These are phyloP conservation scores for Niveomyces coronatus DNA, from an alignment of 2,329 filamentous ascomycete species.

Conservation along the genomic window DNA sequence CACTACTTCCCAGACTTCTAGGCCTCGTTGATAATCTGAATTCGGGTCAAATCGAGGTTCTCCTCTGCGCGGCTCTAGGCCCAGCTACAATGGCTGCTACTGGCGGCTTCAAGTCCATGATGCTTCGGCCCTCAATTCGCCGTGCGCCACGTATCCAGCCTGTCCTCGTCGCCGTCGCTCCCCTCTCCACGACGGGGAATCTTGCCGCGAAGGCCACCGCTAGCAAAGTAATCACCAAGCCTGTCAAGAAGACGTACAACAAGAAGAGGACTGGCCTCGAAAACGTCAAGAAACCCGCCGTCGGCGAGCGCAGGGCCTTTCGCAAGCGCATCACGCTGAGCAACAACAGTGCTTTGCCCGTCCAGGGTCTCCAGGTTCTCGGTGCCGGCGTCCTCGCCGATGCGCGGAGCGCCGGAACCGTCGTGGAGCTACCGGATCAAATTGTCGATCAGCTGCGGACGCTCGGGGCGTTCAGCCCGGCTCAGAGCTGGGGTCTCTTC, in stretches of 20 bases:
- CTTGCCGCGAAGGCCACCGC: slow-evolving; percentile 17
- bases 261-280: slow-evolving; percentile 38
- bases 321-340: slow-evolving; percentile 84
- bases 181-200: slow-evolving; percentile 30
- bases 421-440: slow-evolving; percentile 58
- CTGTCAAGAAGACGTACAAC: slow-evolving; percentile 35
- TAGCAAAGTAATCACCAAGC: slow-evolving; percentile 24
- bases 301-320: slow-evolving; percentile 77
- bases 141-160: slow-evolving; percentile 24
- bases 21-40: no score
- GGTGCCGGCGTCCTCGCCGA: slow-evolving; percentile 43
- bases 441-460: slow-evolving; percentile 72
- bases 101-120: slow-evolving; percentile 33
- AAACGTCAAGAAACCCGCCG: slow-evolving; percentile 46
- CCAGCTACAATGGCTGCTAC: slow-evolving; percentile 21
- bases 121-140: slow-evolving; percentile 22
- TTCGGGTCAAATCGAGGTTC: not conserved
- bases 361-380: slow-evolving; percentile 56
- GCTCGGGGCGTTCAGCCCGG: slow-evolving; percentile 84
- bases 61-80: not conserved
- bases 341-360: slow-evolving; percentile 84
- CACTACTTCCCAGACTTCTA: no score
- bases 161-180: slow-evolving; percentile 23
- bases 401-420: slow-evolving; percentile 47
- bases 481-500: slow-evolving; percentile 83